Base-by-base conservation (phyloP, 1,284 basidiomycete species). In the Phellopilus nigrolimitatus region DNA sequence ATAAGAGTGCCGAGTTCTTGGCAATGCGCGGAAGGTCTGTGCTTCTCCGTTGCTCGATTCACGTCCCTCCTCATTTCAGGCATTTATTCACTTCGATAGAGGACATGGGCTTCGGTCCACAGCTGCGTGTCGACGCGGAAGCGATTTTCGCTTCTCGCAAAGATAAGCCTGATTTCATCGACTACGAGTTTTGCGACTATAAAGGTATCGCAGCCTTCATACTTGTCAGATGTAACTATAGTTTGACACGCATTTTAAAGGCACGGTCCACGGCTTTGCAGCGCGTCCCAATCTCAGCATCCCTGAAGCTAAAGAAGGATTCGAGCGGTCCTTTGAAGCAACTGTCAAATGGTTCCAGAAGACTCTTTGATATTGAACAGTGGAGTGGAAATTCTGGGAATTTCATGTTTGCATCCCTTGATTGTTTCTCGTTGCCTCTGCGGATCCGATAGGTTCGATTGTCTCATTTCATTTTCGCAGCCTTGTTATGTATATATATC, bases 221-320 rank as follows among this genome's bases (percentile, higher is more conserved):
- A 8, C 25, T n/a, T 41, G 4, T 27, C 17, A 24, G 21, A 24
- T 21, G 15, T 10, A 21, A 24, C 22, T 19, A n/a, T 42, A 15
- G 9, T 6, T 33, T 13, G 28, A 38, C 17, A 5, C 2, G 13
- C 21, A 13, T 22, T 2, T 28, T 30, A 9, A 54, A 76, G 78
- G 76, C 13, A 81, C 79, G 1, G 66, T 69, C 2, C 80, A 84
- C 56, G 80, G 80, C 0, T 82, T 81, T 54, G 78, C 74, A 3
- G 65, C 66, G 9, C 68, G 80, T 12, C 80, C 80, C 0, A 72
- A 78, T 30, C 57, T 78, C 5, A 64, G 61, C 3, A 61, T 73
- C 31, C 70, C 73, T 19, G 66, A 71, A 34, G 68, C 78, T 43
- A 76, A 75, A 59, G 70, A 70, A 49, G 79, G 72, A 0, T 76